Base-by-base conservation (phyloP, 352 stramenopile genomes). In the Pythium vanterpoolii region DNA sequence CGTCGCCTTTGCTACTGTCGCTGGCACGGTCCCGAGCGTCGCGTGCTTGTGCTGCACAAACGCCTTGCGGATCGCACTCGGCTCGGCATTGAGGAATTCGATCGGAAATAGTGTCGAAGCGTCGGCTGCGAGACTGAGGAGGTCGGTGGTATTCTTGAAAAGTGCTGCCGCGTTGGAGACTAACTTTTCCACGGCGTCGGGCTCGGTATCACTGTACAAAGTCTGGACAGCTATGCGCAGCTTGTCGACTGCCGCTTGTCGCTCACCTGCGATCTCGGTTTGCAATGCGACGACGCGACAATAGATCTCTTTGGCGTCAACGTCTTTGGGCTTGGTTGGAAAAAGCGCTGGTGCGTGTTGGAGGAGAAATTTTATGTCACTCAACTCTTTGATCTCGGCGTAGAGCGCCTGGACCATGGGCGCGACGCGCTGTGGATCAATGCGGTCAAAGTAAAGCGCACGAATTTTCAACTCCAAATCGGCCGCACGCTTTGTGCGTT, bases 381-480 rank as follows among this genome's bases (percentile, higher is more conserved):
- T 60, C 23, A 96, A 72, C 23, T 77, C 69, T 16, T 66, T 69
- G 14, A 95, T 72, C 59, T 96, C 76, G 2, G 57, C 60, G 60
- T 96, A 96, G 60, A 97, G 95, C 13, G 75, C 75, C 19, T 82
- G 61, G 5, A 96, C 84, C 68, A 95, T 93, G 26, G 54, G 43
- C 50, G 95, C 84, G n/a, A 96, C 87, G 13, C 57, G 71, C 5
- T 68, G 75, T 5, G 85, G 85, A 46, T 97, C 84, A 71, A 96
- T 89, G 24, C 77, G 71, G 56, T 96, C 86, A 60, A 96, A 96
- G 79, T 97, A 96, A 18, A 97, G 73, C 19, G 77, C 89, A 30
- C 87, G 77, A 48, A 96, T 90, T 69, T 94, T 94, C 52, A 96
- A 71, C 60, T 97, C 90, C 18, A 96, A 73, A 61, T 96, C 86